Base-by-base conservation (phyloP, 2,329 filamentous ascomycete species). In the Sporothrix brasiliensis region DNA sequence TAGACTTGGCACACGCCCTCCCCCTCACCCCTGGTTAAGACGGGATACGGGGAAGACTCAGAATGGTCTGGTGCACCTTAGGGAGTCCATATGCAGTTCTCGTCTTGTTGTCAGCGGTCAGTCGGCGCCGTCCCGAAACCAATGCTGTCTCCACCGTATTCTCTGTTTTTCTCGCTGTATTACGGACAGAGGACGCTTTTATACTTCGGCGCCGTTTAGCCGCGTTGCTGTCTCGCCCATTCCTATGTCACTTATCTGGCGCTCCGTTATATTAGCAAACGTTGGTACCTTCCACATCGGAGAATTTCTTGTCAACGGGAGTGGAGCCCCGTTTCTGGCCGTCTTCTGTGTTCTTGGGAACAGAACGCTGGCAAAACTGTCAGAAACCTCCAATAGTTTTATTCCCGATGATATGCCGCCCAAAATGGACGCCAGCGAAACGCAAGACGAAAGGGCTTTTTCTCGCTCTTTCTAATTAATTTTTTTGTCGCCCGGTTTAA, bases 151-250 rank as follows among this genome's bases (percentile, higher is more conserved):
- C 54, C 30, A 11, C 44, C 44, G n/a, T 24, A 11, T 24, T 52
- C 63, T 67, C 63, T 67, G 49, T 67, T 27, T 41, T 52, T 41
- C 27, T 54, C 67, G 39, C 67, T 68, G 49, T 47, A 54, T 53
- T 44, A n/a, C 44, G 24, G 44, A 30, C 27, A 30, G 5, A 41
- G 24, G 3, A n/a, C 14, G 6, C n/a, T 58, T 58, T 16, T 9
- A 16, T n/a, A 21, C 11, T 16, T 44, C 61, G 52, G n/a, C 66
- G 66, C 66, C 52, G 66, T 34, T 68, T 68, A 58, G 66, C 66
- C 66, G 52, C n/a, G 27, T 49, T 68, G 11, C 52, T 52, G 66
- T 39, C 34, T 41, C 34, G n/a, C 16, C 27, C 11, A 24, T 39
- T 19, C 27, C 19, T 19, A 24, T 39, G 21, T 6, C 34, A 10